Evolutionary conservation across 2,329 filamentous ascomycete genomes (phyloP).

Genomic region (Apiospora rasikravindrae): DNA sequence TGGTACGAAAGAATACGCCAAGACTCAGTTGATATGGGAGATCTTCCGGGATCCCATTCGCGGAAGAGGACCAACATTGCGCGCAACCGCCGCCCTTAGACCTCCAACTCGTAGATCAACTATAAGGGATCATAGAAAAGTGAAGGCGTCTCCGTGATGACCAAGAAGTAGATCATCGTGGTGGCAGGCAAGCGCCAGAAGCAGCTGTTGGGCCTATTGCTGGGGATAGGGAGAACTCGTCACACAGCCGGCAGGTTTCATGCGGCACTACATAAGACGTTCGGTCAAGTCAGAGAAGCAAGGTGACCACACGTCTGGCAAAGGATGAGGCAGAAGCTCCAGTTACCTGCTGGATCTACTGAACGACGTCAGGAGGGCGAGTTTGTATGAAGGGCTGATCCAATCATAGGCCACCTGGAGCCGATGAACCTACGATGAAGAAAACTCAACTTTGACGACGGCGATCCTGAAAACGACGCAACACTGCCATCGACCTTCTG

Average conservation of each 20-base stretch:
- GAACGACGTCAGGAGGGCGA: not conserved
- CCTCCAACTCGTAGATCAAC: not conserved
- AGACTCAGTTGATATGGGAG: no score
- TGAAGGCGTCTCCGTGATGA: not conserved
- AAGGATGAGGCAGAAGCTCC: slow-evolving; percentile 38
- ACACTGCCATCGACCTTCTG: slow-evolving; percentile 53
- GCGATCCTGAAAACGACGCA: slow-evolving; percentile 56
- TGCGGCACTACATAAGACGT: not conserved
- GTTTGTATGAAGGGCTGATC: not conserved
- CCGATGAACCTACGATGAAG: slow-evolving; percentile 49
- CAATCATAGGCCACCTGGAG: slow-evolving; percentile 48
- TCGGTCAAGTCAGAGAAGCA: not conserved
- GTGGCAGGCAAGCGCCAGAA: not conserved
- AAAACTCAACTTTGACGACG: slow-evolving; percentile 60
- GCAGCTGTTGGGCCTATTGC: not conserved
- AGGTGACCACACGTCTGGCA: slow-evolving; percentile 12
- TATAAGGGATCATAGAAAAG: not conserved
- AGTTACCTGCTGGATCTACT: slow-evolving; percentile 50
- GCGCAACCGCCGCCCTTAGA: no score
- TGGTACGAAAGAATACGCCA: not conserved
- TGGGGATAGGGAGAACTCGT: not conserved
- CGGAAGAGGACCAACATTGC: not conserved
- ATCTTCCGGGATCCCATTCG: not conserved
- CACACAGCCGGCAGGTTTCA: not conserved
- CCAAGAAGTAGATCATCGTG: not conserved